Evolutionary conservation across 1,284 basidiomycete genomes (phyloP).

Genomic region (Cryptococcus hybrid): DNA sequence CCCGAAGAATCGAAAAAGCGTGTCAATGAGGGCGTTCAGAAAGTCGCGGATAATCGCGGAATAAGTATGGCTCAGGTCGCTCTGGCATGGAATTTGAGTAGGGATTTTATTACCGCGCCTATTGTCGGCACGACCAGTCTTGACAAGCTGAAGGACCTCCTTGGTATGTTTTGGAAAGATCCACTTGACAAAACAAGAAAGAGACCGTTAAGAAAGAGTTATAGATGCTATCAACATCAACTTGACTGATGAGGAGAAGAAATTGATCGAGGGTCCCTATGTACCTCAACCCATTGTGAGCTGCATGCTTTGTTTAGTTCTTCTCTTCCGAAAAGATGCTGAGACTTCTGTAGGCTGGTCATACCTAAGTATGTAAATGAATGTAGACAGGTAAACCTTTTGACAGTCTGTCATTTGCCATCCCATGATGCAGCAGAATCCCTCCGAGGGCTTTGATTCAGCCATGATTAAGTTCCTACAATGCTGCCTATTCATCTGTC

Average conservation of each 20-base stretch:
- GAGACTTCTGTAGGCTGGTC: too few species aligned
- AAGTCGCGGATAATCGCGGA: conserved; percentile 55
- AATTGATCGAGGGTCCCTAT: conserved; percentile 56
- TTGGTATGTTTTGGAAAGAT: background rate
- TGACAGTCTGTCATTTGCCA: too few species aligned
- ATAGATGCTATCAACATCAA: conserved; percentile 48
- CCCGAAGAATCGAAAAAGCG: background rate
- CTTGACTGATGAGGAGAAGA: conserved; percentile 58
- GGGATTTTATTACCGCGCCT: conserved; percentile 21
- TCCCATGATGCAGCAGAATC: too few species aligned
- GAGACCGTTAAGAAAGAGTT: background rate
- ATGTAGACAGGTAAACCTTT: too few species aligned
- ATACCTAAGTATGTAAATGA: too few species aligned
- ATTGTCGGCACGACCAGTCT: conserved; percentile 27
- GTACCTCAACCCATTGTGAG: conserved; percentile 13
- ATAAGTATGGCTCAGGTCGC: conserved; percentile 58
- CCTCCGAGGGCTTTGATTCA: too few species aligned
- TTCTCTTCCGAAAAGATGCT: too few species aligned
- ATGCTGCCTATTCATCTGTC: too few species aligned
- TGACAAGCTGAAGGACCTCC: conserved; percentile 21
- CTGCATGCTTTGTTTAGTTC: background rate
- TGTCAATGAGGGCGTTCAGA: conserved; percentile 45
- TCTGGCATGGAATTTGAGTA: conserved; percentile 15
- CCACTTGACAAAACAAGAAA: background rate
- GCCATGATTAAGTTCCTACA: too few species aligned